Percentiles rank a stretch among this genome's conserved stretches.
Conservation (phyloP, 1,284 basidiomycete genomes). For the Moesziomyces parantarcticus region DNA sequence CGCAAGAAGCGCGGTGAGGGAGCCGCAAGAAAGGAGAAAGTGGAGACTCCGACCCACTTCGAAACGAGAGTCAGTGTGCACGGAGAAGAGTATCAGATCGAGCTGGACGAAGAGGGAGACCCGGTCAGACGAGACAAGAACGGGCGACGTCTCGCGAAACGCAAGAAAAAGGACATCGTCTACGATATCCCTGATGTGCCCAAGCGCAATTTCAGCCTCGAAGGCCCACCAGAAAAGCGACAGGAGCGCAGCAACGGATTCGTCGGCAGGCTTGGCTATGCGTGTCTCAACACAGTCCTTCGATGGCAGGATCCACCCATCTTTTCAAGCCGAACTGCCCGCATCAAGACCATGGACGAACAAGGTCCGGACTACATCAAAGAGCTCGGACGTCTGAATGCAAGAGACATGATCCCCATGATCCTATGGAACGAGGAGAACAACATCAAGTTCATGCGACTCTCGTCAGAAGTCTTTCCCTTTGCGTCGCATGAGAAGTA, state of each 20-base stretch:
- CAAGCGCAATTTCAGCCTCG: constrained; percentile 50
- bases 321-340: constrained; percentile 81
- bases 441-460: constrained; percentile 63
- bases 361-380: constrained; percentile 84
- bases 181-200: constrained; percentile 76
- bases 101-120: constrained; percentile 54
- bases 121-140: constrained; percentile 68
- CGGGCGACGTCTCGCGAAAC: constrained; percentile 70
- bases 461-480: constrained; percentile 80
- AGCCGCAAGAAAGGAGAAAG: constrained; percentile 32
- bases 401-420: constrained; percentile 75
- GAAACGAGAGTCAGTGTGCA: constrained; percentile 42
- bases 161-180: constrained; percentile 73
- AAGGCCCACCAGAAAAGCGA: constrained; percentile 42
- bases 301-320: constrained; percentile 77
- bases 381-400: constrained; percentile 80
- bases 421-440: constrained; percentile 70
- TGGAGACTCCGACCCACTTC: constrained; percentile 33
- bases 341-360: constrained; percentile 81
- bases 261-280: constrained; percentile 72
- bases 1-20: constrained; percentile 24
- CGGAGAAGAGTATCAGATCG: constrained; percentile 44
- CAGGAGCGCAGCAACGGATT: constrained; percentile 47
- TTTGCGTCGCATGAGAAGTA: constrained; percentile 84
- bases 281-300: constrained; percentile 85